phyloP scores from a whole-genome alignment of 306 rosid genomes.

The Boehmeria nivea region DNA sequence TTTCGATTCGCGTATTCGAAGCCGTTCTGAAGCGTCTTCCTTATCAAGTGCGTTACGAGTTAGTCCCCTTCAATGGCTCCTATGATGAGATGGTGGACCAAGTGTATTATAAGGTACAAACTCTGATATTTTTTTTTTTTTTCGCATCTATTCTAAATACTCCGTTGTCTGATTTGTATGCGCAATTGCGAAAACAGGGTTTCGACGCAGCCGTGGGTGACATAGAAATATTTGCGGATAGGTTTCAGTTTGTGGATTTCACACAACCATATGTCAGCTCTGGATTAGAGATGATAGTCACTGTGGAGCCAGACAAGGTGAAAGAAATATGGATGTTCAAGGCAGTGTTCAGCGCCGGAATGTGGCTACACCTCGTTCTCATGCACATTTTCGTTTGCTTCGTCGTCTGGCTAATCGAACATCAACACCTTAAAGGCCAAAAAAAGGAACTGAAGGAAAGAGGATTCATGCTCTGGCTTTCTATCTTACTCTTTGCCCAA shows the following conservation, averaged over 20 bases:
- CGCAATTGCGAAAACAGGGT: too few relatives aligned
- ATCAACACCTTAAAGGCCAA: constrained; percentile 21
- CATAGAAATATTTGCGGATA: constrained; percentile 31
- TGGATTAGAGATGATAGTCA: constrained; percentile 44
- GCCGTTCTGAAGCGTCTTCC: constrained; percentile 30
- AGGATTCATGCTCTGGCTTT: constrained; percentile 55
- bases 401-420: constrained; percentile 53
- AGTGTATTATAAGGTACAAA: constrained; percentile 49
- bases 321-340: constrained; percentile 39
- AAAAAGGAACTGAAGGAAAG: constrained; percentile 30
- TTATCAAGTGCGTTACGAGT: constrained; percentile 27
- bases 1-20: constrained; percentile 47
- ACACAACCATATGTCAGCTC: constrained; percentile 48
- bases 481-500: constrained; percentile 39
- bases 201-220: constrained; percentile 62
- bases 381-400: constrained; percentile 42
- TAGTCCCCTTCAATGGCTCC: constrained; percentile 39
- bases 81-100: constrained; percentile 48
- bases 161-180: too few relatives aligned
- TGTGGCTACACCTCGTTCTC: constrained; percentile 41
- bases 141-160: too few relatives aligned
- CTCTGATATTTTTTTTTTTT: too few relatives aligned
- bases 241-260: constrained; percentile 39
- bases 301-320: constrained; percentile 19
- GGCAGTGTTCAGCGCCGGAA: constrained; percentile 31